Evolutionary conservation across 2,329 filamentous ascomycete species (phyloP).

Genomic region (Diaporthe aspalathi): DNA sequence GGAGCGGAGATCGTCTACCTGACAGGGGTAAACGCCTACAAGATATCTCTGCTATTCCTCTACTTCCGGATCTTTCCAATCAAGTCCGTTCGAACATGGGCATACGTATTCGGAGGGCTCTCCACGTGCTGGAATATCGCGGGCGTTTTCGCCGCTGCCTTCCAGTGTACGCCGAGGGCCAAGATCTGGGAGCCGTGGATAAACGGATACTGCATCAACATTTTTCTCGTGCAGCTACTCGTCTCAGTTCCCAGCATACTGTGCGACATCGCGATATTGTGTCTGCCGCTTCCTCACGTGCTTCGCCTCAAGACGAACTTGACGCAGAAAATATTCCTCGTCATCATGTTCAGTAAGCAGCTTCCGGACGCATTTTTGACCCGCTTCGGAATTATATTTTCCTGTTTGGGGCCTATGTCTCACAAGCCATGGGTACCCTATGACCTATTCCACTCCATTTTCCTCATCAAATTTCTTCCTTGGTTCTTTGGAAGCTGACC

Average conservation of each 20-base stretch:
- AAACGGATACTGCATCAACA: slow-evolving; percentile 31
- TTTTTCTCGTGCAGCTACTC: slow-evolving; percentile 30
- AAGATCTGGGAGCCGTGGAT: slow-evolving; percentile 36
- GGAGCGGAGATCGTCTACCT: slow-evolving; percentile 31
- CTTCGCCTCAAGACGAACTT: slow-evolving; percentile 31
- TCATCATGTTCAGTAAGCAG: slow-evolving; percentile 35
- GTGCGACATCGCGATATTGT: slow-evolving; percentile 31
- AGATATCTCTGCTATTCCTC: slow-evolving; percentile 33
- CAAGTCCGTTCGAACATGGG: slow-evolving; percentile 31
- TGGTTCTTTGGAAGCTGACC: too few relatives aligned
- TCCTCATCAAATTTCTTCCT: too few relatives aligned
- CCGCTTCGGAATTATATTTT: too few relatives aligned
- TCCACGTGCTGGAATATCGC: slow-evolving; percentile 35
- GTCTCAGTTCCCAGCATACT: slow-evolving; percentile 30
- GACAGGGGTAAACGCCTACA: slow-evolving; percentile 33
- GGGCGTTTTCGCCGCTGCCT: slow-evolving; percentile 30
- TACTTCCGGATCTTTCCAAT: slow-evolving; percentile 34
- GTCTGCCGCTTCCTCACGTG: slow-evolving; percentile 31
- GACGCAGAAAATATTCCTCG: slow-evolving; percentile 31
- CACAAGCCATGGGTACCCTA: too few relatives aligned
- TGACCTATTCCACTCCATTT: too few relatives aligned
- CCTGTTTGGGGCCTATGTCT: too few relatives aligned
- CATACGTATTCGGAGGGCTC: slow-evolving; percentile 24
- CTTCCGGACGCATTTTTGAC: too few relatives aligned
- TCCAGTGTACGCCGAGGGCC: slow-evolving; percentile 28